These are phyloP conservation scores for Leccinum ochraceum DNA, from an alignment of 768 basidiomycete species.

Conservation along the genomic window DNA sequence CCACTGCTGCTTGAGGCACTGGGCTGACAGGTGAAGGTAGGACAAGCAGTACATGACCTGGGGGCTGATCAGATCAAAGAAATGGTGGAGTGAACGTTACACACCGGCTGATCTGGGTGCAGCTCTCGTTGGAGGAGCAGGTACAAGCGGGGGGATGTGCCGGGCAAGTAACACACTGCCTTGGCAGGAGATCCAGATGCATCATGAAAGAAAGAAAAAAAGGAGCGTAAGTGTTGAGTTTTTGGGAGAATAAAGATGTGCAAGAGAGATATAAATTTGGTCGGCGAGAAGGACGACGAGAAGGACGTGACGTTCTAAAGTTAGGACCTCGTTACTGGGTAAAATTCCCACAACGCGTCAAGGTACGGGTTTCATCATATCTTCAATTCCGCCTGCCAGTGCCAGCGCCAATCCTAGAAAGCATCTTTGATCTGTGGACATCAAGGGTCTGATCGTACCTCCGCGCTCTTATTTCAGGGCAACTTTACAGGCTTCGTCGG, in stretches of 20 bases:
- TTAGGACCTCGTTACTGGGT: slow-evolving; percentile 8
- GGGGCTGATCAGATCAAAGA: slow-evolving; percentile 4
- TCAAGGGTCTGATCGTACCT: background rate
- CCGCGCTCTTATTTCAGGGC: background rate
- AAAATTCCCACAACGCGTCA: background rate
- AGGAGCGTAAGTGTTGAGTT: slow-evolving; percentile 35
- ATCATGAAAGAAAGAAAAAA: slow-evolving; percentile 29
- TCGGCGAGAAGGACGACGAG: slow-evolving; percentile 6
- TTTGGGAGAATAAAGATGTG: slow-evolving; percentile 19
- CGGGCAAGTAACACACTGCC: slow-evolving; percentile 55
- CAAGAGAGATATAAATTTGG: slow-evolving; percentile 26
- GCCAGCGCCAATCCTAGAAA: too few species aligned
- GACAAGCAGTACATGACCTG: slow-evolving; percentile 63
- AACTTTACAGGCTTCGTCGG: background rate
- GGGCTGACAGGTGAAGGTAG: slow-evolving; percentile 51
- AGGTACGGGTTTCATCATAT: background rate
- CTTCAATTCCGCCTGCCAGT: background rate
- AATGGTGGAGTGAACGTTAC: slow-evolving; percentile 20
- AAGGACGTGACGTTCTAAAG: background rate
- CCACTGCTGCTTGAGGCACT: slow-evolving; percentile 30
- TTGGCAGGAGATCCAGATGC: slow-evolving; percentile 38
- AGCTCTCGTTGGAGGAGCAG: slow-evolving; percentile 56
- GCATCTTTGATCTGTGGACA: background rate
- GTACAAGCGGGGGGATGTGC: slow-evolving; percentile 49
- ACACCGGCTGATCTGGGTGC: slow-evolving; percentile 62